phyloP scores from a whole-genome alignment of 805 yeast genomes.

The Kodamaea restingae region DNA sequence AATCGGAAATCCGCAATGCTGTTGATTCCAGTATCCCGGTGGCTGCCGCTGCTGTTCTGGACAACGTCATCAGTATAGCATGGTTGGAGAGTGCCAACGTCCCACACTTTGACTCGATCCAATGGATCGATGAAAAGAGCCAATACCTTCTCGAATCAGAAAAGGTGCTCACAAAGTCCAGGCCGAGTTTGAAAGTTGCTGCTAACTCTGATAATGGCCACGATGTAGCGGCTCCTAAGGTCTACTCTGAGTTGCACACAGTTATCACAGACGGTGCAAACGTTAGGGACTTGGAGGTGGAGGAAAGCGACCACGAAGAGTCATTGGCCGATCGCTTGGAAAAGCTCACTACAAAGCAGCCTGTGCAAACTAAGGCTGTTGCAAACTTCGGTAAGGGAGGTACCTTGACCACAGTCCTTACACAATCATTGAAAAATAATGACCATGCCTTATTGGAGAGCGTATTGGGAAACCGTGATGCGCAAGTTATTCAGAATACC shows the following conservation, averaged over 20 bases:
- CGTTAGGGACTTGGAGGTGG: conserved; percentile 49
- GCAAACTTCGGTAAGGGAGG: conserved; percentile 43
- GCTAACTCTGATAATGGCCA: conserved; percentile 43
- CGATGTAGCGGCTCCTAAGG: conserved; percentile 50
- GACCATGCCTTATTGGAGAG: conserved; percentile 85
- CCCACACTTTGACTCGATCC: conserved; percentile 53
- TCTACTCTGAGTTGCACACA: conserved; percentile 59
- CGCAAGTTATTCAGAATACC: conserved; percentile 46
- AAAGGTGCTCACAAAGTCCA: conserved; percentile 30
- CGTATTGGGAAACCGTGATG: conserved; percentile 60
- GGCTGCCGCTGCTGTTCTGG: conserved; percentile 26
- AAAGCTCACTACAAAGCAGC: conserved; percentile 22
- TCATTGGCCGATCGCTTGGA: conserved; percentile 54
- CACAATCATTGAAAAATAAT: conserved; percentile 84
- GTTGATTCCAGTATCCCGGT: conserved; percentile 26
- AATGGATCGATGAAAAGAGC: conserved; percentile 41
- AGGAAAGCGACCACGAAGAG: conserved; percentile 36
- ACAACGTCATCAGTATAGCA: conserved; percentile 39
- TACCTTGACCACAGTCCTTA: conserved; percentile 74
- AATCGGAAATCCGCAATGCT: conserved; percentile 29
- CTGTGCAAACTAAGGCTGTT: conserved; percentile 34
- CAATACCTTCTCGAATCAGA: conserved; percentile 21
- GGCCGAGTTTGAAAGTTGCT: conserved; percentile 39
- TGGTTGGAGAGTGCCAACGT: conserved; percentile 63
- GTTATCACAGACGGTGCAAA: conserved; percentile 63